Evolutionary conservation across 371 early-diverging fungal species (phyloP).

Genomic region (Funneliformis caledonium): DNA sequence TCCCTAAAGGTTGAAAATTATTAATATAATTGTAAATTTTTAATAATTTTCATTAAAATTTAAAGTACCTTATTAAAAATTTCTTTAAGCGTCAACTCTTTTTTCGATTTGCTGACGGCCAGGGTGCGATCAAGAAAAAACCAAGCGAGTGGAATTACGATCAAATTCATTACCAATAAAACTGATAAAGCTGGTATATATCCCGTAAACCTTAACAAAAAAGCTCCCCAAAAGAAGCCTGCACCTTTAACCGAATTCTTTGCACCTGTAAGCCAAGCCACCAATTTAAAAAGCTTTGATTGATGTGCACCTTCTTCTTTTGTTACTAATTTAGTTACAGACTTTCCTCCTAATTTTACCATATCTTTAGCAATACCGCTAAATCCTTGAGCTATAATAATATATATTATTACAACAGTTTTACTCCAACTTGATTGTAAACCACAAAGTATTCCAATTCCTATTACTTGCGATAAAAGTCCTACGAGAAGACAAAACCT

Average conservation of each 20-base stretch:
- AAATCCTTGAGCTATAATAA: conserved; percentile 32
- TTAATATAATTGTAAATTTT: background rate
- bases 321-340: conserved; percentile 34
- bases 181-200: conserved; percentile 12
- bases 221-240: conserved; percentile 38
- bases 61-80: conserved; percentile 19
- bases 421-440: conserved; percentile 6
- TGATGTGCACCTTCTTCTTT: conserved; percentile 8
- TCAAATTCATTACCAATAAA: conserved; percentile 24
- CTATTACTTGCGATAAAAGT: conserved; percentile 24
- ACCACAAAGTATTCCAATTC: conserved; percentile 28
- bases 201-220: background rate
- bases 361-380: conserved; percentile 39
- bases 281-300: conserved; percentile 34
- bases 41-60: background rate
- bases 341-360: conserved; percentile 37
- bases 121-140: conserved; percentile 24
- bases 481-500: conserved; percentile 26
- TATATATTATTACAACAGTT: conserved; percentile 22
- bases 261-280: conserved; percentile 37
- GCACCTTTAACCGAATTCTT: conserved; percentile 41
- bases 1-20: background rate
- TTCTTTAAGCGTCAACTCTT: conserved; percentile 24
- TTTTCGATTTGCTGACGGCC: conserved; percentile 33
- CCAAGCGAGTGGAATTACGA: conserved; percentile 14